Conservation (phyloP, 495 filamentous ascomycete genomes). For the Lophium mytilinum region DNA sequence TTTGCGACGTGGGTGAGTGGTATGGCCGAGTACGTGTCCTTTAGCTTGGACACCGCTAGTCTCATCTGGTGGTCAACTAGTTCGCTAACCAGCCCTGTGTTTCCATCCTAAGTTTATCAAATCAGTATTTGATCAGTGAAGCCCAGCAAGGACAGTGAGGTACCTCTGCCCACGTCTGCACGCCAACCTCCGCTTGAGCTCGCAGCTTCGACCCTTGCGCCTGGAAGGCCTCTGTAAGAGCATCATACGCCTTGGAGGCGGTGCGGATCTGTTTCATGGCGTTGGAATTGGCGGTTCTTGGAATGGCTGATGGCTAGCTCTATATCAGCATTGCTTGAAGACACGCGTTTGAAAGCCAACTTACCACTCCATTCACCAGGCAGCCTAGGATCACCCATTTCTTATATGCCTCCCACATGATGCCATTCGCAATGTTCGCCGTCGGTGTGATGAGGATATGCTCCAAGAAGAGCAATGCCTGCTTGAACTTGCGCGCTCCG, state of each 20-base stretch:
- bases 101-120: constrained; percentile 42
- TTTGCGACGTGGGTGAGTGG: constrained; percentile 27
- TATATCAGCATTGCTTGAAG: constrained; percentile 28
- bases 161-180: constrained; percentile 52
- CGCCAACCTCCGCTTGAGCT: constrained; percentile 49
- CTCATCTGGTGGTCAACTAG: constrained; percentile 42
- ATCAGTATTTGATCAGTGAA: too few relatives aligned
- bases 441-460: constrained; percentile 59
- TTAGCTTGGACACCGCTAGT: constrained; percentile 37
- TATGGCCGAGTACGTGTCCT: constrained; percentile 31
- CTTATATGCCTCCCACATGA: constrained; percentile 87
- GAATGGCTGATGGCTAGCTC: constrained; percentile 21
- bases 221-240: constrained; percentile 61
- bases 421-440: constrained; percentile 51
- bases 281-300: constrained; percentile 39
- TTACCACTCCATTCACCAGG: constrained; percentile 60
- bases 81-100: constrained; percentile 47
- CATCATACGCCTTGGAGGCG: constrained; percentile 61
- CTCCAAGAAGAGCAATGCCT: constrained; percentile 63
- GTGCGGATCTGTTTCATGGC: constrained; percentile 51
- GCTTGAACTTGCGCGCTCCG: constrained; percentile 59
- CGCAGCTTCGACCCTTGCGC: constrained; percentile 48
- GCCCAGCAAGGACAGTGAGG: constrained; percentile 22
- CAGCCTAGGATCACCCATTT: constrained; percentile 82
- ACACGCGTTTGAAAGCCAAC: constrained; percentile 2